Evolutionary conservation across 352 stramenopile genomes (phyloP).

Genomic region (Hyaloperonospora brassicae): DNA sequence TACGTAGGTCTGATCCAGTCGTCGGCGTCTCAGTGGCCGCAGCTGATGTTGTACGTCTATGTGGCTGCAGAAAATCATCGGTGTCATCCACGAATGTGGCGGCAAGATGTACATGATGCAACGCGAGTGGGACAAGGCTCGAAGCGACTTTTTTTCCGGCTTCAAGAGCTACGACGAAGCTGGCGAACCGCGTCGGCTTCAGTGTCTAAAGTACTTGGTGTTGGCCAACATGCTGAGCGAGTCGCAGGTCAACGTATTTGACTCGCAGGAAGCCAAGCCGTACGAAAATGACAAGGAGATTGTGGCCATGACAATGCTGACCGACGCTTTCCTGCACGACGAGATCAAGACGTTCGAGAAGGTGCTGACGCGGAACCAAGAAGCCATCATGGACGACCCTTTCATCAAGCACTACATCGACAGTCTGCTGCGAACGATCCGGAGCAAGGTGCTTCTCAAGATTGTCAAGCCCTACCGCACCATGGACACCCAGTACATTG

Average conservation of each 20-base stretch:
- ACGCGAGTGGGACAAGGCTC: constrained; percentile 89
- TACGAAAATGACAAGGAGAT: constrained; percentile 95
- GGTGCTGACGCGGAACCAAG: constrained; percentile 81
- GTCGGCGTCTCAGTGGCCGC: background rate
- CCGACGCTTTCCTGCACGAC: constrained; percentile 91
- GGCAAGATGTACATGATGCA: constrained; percentile 96
- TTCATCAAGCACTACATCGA: constrained; percentile 94
- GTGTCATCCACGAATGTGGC: constrained; percentile 91
- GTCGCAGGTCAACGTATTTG: constrained; percentile 92
- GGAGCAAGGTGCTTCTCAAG: constrained; percentile 91
- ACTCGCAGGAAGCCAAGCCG: constrained; percentile 88
- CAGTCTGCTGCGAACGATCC: constrained; percentile 90
- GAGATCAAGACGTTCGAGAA: constrained; percentile 93
- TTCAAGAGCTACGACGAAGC: constrained; percentile 96
- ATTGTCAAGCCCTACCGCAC: constrained; percentile 91
- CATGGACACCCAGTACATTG: constrained; percentile 89
- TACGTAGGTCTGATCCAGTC: constrained; percentile 9
- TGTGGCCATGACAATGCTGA: constrained; percentile 92
- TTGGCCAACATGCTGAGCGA: constrained; percentile 93
- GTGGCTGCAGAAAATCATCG: constrained; percentile 78
- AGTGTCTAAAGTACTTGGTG: constrained; percentile 93
- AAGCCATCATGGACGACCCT: constrained; percentile 90
- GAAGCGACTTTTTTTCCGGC: constrained; percentile 91
- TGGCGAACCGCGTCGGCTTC: constrained; percentile 85
- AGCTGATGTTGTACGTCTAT: constrained; percentile 1